Percentiles rank a stretch among this genome's conserved stretches.
Conservation (phyloP, 495 filamentous ascomycete species). For the Penicillium bialowiezense region DNA sequence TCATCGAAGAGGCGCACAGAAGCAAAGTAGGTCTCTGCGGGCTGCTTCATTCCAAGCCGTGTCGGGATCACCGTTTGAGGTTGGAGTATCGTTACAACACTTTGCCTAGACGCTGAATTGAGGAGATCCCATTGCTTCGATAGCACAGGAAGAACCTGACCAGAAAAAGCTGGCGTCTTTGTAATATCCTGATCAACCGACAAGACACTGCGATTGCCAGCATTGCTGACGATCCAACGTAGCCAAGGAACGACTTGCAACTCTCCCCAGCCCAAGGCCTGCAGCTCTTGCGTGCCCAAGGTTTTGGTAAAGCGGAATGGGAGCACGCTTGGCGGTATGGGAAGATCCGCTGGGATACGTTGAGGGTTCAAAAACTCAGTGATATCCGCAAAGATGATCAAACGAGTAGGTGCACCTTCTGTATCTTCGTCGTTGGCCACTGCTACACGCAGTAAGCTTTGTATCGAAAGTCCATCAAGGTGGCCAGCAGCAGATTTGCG, state of each 20-base stretch:
- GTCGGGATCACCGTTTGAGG: slow-evolving; percentile 81
- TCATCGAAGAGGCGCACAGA: slow-evolving; percentile 92
- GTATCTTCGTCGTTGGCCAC: slow-evolving; percentile 73
- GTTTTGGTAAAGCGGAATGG: slow-evolving; percentile 74
- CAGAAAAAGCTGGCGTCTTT: slow-evolving; percentile 69
- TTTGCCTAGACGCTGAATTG: slow-evolving; percentile 60
- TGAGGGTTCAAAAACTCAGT: slow-evolving; percentile 67
- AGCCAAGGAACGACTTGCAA: slow-evolving; percentile 82
- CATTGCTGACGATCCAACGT: slow-evolving; percentile 66
- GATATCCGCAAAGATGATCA: slow-evolving; percentile 75
- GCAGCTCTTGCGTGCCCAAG: slow-evolving; percentile 59
- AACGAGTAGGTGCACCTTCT: slow-evolving; percentile 52
- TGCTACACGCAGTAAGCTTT: slow-evolving; percentile 70
- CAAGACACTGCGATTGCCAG: slow-evolving; percentile 43
- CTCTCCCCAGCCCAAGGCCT: slow-evolving; percentile 79
- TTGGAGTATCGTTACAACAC: slow-evolving; percentile 59
- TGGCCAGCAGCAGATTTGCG: slow-evolving; percentile 63
- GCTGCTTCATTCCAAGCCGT: slow-evolving; percentile 83
- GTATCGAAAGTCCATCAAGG: slow-evolving; percentile 60
- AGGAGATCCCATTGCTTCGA: slow-evolving; percentile 87
- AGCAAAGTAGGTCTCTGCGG: slow-evolving; percentile 86
- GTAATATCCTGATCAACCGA: slow-evolving; percentile 60
- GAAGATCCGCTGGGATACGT: slow-evolving; percentile 77
- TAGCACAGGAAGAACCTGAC: slow-evolving; percentile 70
- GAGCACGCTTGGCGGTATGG: slow-evolving; percentile 76